Conservation (phyloP, 495 filamentous ascomycete species). For the Lasiosphaeris hirsuta region DNA sequence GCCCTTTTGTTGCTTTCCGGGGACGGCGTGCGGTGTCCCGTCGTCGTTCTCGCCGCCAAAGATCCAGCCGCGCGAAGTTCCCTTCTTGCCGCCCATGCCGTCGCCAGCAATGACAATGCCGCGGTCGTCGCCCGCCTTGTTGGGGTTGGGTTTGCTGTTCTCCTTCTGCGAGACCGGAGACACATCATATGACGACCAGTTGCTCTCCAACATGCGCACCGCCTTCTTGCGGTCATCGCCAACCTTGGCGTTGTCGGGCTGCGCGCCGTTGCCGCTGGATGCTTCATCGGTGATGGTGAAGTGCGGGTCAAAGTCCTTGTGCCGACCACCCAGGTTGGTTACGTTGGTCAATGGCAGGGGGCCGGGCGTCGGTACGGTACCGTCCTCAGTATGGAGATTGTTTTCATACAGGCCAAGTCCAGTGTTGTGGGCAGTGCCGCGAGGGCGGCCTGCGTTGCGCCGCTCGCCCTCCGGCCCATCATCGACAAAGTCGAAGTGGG, state of each 20-base stretch:
- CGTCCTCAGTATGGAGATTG: constrained; percentile 61
- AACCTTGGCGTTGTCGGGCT: constrained; percentile 27
- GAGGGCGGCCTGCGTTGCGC: constrained; percentile 46
- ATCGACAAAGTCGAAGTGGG: constrained; percentile 60
- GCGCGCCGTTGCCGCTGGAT: constrained; percentile 28
- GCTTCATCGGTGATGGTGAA: constrained; percentile 66
- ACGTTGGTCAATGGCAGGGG: constrained; percentile 51
- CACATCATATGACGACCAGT: constrained; percentile 61
- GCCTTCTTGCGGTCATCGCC: constrained; percentile 55
- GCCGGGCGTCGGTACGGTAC: constrained; percentile 28
- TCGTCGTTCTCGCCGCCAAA: constrained; percentile 54
- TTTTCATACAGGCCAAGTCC: constrained; percentile 75
- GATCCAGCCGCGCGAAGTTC: constrained; percentile 56
- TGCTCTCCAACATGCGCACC: constrained; percentile 64
- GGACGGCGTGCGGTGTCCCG: constrained; percentile 23
- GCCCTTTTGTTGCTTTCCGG: constrained; percentile 35
- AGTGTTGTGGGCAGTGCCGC: constrained; percentile 55
- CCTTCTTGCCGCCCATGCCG: constrained; percentile 72
- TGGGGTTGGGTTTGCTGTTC: constrained; percentile 35
- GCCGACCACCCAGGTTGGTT: constrained; percentile 62
- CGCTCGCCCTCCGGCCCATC: constrained; percentile 43
- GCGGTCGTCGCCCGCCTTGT: constrained; percentile 33
- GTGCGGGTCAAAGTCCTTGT: constrained; percentile 70
- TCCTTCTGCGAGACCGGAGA: constrained; percentile 53
- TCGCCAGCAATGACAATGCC: constrained; percentile 63